Evolutionary conservation across 1,284 basidiomycete species (phyloP), one percentile per base, ranked within the genome.

Genomic region (Leccinum cinnamomeum): DNA sequence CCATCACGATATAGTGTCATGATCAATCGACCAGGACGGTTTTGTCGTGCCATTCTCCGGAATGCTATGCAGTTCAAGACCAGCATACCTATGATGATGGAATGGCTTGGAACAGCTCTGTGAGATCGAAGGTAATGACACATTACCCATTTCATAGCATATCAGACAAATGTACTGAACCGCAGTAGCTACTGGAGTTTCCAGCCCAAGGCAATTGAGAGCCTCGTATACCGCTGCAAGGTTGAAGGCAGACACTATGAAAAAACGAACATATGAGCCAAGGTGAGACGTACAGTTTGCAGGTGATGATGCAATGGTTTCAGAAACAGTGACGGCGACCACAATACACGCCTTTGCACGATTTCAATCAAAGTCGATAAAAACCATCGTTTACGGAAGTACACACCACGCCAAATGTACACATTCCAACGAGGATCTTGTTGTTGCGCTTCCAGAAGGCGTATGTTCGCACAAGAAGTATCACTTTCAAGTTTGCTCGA

Each of bases 381-480:
- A 46, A 46, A 7, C 2, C 18, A 46, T 6, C 18, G 10, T 4
- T n/a, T 18, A 56, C 2, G 7, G n/a, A 58, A 56, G 48, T 10
- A 58, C 68, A 7, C 30, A 70, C 68, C 14, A 37, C 44, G 30
- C 62, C 64, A 20, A 64, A 61, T 20, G 41, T 44, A 37, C 62
- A 63, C 46, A 61, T 67, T 48, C 70, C 63, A 8, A 64, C 53
- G 10, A 70, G 67, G 12, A 72, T 60, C 61, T 37, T 70, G 59
- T 30, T 70, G 11, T 62, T n/a, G 10, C 59, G 46, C 8, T 61
- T 62, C 69, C 70, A 70, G 61, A 72, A 72, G 2, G 56, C 70
- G 5, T 70, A 72, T 37, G 70, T 72, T 28, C 70, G 67, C 25
- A 70, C 62, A 11, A 70, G 59, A 53, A 70, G 62, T 61, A 70